Conservation (phyloP, 73 alveolate genomes). For the Uronychia binucleata region DNA sequence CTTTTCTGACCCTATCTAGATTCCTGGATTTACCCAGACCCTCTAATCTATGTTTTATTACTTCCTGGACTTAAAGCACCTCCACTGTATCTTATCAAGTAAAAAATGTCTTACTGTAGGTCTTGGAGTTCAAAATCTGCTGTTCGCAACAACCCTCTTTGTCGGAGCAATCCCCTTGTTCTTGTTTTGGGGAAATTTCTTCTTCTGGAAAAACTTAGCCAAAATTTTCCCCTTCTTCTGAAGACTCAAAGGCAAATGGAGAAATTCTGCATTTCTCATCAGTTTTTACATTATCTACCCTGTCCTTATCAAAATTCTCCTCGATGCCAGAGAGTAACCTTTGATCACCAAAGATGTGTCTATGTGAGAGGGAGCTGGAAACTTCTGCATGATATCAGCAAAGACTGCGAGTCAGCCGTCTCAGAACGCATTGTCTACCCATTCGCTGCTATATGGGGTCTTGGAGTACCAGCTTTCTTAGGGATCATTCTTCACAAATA, state of each 20-base stretch:
- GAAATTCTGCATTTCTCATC: too few relatives aligned
- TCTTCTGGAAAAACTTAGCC: too few relatives aligned
- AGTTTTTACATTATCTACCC: background rate
- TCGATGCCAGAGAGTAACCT: background rate
- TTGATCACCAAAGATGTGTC: background rate
- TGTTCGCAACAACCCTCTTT: too few relatives aligned
- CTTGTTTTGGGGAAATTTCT: too few relatives aligned
- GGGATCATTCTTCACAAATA: background rate
- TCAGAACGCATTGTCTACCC: background rate
- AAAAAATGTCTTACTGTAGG: too few relatives aligned
- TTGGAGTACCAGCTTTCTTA: background rate
- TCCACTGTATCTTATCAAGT: background rate
- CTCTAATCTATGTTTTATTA: background rate
- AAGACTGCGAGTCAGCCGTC: background rate
- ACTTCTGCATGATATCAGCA: background rate
- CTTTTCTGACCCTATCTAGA: background rate
- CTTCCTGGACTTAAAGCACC: background rate
- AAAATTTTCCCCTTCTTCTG: too few relatives aligned
- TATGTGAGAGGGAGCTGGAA: background rate
- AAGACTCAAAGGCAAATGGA: too few relatives aligned
- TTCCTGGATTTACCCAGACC: background rate
- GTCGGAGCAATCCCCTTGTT: too few relatives aligned
- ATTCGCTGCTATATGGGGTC: background rate
- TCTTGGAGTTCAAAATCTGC: too few relatives aligned
- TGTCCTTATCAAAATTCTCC: background rate